Evolutionary conservation across 2,329 filamentous ascomycete genomes (phyloP), one percentile per base, ranked within the genome.

Genomic region (Pseudogymnoascus sp.): DNA sequence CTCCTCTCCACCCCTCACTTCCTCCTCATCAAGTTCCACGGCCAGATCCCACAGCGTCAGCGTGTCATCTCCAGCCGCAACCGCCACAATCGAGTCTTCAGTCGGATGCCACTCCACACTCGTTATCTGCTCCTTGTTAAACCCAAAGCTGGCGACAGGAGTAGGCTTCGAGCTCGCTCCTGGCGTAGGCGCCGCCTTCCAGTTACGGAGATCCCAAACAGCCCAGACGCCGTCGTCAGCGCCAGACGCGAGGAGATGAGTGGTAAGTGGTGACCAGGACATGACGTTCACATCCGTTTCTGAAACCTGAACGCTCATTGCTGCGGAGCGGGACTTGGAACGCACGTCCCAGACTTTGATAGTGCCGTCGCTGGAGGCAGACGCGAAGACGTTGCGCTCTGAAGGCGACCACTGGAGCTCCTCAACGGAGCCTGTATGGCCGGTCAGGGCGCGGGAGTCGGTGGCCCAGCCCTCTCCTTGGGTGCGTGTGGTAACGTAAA

Each of bases 71-170:
- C 87, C 94, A 0, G 90, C 90, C 19, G 90, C 92, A 39, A 97
- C 91, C 2, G 90, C 89, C 13, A 99, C 84, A 69, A 97, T 95
- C 71, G 89, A 95, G 78, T 99, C 92, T 70, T 99, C 94, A 1
- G 90, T 92, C 2, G 94, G 92, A 74, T 97, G 92, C 92, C 94
- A 99, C 76, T 97, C 92, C 37, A 99, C 82, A 66, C 88, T 90
- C 5, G 94, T 99, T 68, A 99, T 90, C 67, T 96, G 94, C 74
- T 96, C 90, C 74, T 90, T 92, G 80, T 99, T 92, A 79, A 96
- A 97, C 69, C 85, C 81, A 76, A 97, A 99, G 67, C 87, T 88
- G 3, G 94, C 94, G n/a, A 97, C 89, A 0, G 94, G 89, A 55
- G 85, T 85, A 5, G 88, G 86, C 75, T 79, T 82, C 67, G 60